Conservation (phyloP, 352 stramenopile genomes). For the Globisporangium megalacanthum region DNA sequence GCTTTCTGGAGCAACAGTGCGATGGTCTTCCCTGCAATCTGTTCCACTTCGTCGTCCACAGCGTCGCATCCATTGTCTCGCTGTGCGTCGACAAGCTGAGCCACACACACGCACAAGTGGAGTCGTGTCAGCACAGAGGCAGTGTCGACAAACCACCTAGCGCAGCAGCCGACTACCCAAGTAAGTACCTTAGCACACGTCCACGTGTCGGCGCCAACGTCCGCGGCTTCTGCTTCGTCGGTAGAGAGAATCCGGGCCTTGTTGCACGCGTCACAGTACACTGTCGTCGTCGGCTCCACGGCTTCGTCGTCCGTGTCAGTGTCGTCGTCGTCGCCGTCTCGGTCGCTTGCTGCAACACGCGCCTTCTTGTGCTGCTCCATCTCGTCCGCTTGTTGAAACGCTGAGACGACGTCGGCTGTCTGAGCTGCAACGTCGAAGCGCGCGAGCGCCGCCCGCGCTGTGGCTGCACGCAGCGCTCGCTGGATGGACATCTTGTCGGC, state of each 20-base stretch:
- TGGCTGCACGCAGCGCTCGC: conserved; percentile 30
- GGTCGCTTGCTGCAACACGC: not conserved
- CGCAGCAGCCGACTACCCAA: not conserved
- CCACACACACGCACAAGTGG: not conserved
- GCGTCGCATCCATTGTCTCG: conserved; percentile 37
- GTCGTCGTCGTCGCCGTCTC: conserved; percentile 16
- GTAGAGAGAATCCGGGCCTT: conserved; percentile 70
- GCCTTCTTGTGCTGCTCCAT: not conserved
- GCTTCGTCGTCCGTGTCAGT: conserved; percentile 39
- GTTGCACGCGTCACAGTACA: conserved; percentile 77
- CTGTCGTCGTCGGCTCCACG: conserved; percentile 55
- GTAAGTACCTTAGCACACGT: conserved; percentile 38
- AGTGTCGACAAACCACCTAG: not conserved
- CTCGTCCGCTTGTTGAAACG: conserved; percentile 20
- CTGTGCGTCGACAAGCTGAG: conserved; percentile 22
- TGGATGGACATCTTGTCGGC: conserved; percentile 11
- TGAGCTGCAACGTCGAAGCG: conserved; percentile 43
- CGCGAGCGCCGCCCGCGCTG: conserved; percentile 46
- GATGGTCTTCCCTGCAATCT: conserved; percentile 47
- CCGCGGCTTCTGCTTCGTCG: conserved; percentile 28
- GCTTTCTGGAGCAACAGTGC: conserved; percentile 37
- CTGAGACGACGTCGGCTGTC: conserved; percentile 32
- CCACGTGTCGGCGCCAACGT: conserved; percentile 34
- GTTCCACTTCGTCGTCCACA: conserved; percentile 69
- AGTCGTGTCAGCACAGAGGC: not conserved